A percentile compares a stretch with the other conserved stretches of the same genome.
Evolutionary conservation across 352 stramenopile species (phyloP).

Genomic region (Phytophthora sp.): DNA sequence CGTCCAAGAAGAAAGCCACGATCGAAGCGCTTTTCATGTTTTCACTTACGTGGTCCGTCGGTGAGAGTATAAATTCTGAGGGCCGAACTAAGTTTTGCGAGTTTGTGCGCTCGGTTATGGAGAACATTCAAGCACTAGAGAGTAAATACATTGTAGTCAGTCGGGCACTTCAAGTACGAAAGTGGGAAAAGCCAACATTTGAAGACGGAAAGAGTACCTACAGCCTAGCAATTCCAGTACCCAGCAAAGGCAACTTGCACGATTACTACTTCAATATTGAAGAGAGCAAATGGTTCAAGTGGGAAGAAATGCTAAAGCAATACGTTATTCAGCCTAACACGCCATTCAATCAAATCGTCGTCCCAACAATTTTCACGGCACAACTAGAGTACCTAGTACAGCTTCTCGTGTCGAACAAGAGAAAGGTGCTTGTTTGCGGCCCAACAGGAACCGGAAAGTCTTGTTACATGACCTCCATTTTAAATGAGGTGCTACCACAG

Average conservation of each 20-base stretch:
- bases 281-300: conserved; percentile 90
- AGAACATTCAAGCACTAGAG: conserved; percentile 73
- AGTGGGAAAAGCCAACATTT: conserved; percentile 78
- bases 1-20: conserved; percentile 62
- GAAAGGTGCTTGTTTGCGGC: conserved; percentile 91
- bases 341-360: conserved; percentile 93
- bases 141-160: conserved; percentile 79
- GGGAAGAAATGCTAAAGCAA: conserved; percentile 88
- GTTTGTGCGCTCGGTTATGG: conserved; percentile 81
- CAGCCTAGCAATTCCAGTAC: conserved; percentile 53
- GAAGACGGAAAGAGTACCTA: conserved; percentile 69
- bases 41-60: conserved; percentile 91
- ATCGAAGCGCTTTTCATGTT: conserved; percentile 92
- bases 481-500: conserved; percentile 80
- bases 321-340: conserved; percentile 88
- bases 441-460: conserved; percentile 94
- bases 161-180: conserved; percentile 81
- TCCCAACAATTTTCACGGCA: conserved; percentile 93
- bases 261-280: conserved; percentile 89
- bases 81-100: conserved; percentile 77
- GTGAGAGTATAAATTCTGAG: conserved; percentile 78
- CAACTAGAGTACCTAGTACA: conserved; percentile 91
- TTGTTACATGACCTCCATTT: conserved; percentile 89
- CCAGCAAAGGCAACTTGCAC: conserved; percentile 78
- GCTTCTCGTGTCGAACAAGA: conserved; percentile 79